phyloP scores from a whole-genome alignment of 1,284 basidiomycete genomes.

The Cystobasidium sp. region DNA sequence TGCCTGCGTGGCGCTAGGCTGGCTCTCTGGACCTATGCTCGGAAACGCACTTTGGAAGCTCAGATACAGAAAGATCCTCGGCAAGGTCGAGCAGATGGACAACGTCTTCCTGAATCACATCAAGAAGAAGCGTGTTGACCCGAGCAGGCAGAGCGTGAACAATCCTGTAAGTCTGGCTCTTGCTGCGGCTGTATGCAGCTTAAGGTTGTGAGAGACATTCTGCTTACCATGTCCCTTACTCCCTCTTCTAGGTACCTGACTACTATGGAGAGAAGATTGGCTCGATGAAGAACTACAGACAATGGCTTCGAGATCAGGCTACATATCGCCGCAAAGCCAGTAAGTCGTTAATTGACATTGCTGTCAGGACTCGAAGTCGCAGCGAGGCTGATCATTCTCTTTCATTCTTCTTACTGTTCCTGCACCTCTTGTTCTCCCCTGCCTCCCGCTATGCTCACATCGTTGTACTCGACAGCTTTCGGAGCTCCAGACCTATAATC shows the following conservation, averaged over 20 bases:
- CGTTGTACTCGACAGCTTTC: not conserved
- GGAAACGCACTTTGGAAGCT: constrained; percentile 49
- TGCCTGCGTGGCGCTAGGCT: constrained; percentile 50
- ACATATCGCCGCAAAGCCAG: constrained; percentile 49
- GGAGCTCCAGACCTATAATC: constrained; percentile 6
- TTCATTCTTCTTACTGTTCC: not conserved
- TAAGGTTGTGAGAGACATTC: not conserved
- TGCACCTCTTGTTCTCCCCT: not conserved
- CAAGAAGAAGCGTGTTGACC: constrained; percentile 50
- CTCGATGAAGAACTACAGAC: constrained; percentile 48
- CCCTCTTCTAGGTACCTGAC: constrained; percentile 44
- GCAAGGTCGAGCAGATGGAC: constrained; percentile 52
- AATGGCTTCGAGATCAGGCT: constrained; percentile 49
- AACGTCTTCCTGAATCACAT: constrained; percentile 52
- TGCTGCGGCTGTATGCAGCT: not conserved
- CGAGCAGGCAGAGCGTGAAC: constrained; percentile 48
- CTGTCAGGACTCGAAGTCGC: not conserved
- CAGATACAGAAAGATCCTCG: constrained; percentile 45
- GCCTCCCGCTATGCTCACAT: not conserved
- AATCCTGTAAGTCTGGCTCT: constrained; percentile 45
- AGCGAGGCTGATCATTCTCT: not conserved
- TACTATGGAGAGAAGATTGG: constrained; percentile 52
- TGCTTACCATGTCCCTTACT: not conserved
- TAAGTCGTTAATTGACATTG: no score
- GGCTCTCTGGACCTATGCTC: constrained; percentile 51